Base-by-base conservation (phyloP, 495 filamentous ascomycete species). In the Podospora bellae-mahoneyi region DNA sequence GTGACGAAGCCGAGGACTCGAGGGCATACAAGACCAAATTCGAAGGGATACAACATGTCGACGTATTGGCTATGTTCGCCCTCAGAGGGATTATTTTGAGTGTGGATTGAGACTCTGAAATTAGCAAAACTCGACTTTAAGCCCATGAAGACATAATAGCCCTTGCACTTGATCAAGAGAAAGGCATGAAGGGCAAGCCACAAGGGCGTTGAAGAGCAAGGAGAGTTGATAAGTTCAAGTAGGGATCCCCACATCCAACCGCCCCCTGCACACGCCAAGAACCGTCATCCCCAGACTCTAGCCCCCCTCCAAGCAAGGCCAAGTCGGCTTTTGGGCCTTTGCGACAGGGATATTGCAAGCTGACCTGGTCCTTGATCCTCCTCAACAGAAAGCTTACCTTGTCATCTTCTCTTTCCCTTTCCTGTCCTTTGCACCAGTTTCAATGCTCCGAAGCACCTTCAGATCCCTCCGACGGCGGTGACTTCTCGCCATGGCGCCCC, bases 381-480 rank as follows among this genome's bases (percentile, higher is more conserved):
- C 39, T 48, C 39, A 48, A 48, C 39, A 48, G 39, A 48, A 39
- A 39, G 34, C 34, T 39, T 39, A 39, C 34, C 10, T 10, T 10
- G 34, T 39, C 23, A 4, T 10, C 34, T 39, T 39, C 9, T 48
- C 2, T 48, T 18, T 48, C 30, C 3, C 15, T 48, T 48, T 48
- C 9, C 13, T 48, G 39, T 48, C 39, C 15, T 48, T 48, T 48
- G 39, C 15, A 48, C 9, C 7, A 16, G 39, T 0, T 34, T 65
- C 66, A 56, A 75, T 76, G 76, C 69, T 75, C 44, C 64, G 70
- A 68, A 58, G 19, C 18, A 64, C 70, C 34, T 77, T 81, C 69
- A 81, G 75, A 66, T 68, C 77, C 55, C 73, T 81, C 62, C 78
- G 76, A 70, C 71, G 77, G 77, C 79, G 80, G 77, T 82, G 79